Base-by-base conservation (phyloP, 805 yeast species). In the Ogataea glucozyma region DNA sequence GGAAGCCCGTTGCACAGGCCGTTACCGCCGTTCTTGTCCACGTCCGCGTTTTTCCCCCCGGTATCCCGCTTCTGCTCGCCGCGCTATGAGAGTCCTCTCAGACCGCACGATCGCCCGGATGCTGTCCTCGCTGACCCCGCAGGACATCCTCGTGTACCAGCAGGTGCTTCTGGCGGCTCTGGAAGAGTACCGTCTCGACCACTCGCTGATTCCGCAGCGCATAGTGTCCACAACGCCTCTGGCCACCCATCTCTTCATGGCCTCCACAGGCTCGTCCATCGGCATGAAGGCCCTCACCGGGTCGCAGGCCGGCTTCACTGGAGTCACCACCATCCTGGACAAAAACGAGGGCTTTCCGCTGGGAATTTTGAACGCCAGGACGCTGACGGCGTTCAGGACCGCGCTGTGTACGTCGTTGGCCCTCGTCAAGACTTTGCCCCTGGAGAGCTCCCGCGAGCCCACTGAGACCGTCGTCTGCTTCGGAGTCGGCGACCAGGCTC, bases 371-470 rank as follows among this genome's bases (percentile, higher is more conserved):
- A 80, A 79, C 52, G 87, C 84, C 2, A 67, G 68, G 40, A 70
- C 79, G 1, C 58, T 81, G 27, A 82, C 88, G 2, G 88, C 84
- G 0, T 79, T 81, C 48, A 69, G 88, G 55, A 82, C 88, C 3
- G 86, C 86, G 0, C 63, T 82, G 42, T 76, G 79, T 20, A 72
- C 79, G 20, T 66, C 74, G 6, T 56, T 79, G 14, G 76, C 78
- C 0, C 54, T 81, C 43, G 62, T 60, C 10, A 71, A 69, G 44
- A 54, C 57, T 12, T 62, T 65, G 31, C 58, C 65, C 1, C 51
- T 58, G 0, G 46, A 60, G 4, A 44, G 51, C 9, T 9, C 39
- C 14, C 46, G 48, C 1, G 47, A 43, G 7, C 56, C 62, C 24
- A 54, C 51, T 5, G 57, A 65, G 3, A 58, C 67, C 0, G 38